Conservation (phyloP, 169 alveolate genomes). For the Perkinsus olseni region DNA sequence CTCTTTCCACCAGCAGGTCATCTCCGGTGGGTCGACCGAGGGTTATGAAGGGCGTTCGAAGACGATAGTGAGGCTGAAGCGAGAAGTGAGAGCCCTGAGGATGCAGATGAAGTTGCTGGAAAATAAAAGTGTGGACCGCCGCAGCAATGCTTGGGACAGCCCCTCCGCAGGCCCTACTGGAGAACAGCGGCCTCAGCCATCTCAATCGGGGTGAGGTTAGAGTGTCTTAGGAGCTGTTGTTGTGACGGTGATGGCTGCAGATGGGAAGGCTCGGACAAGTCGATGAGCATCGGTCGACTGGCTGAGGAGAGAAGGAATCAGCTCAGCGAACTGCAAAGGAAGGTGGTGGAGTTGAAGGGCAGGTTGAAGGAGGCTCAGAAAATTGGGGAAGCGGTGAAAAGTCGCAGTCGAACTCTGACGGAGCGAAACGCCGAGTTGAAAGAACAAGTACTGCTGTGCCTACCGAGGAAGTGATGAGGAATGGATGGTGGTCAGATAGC, state of each 20-base stretch:
- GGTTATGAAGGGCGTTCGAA: background rate
- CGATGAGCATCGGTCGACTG: background rate
- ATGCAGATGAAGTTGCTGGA: background rate
- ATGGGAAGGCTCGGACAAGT: background rate
- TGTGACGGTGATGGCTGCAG: background rate
- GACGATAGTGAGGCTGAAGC: background rate
- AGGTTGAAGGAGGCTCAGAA: background rate
- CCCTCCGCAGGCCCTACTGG: background rate
- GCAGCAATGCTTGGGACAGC: background rate
- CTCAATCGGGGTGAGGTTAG: no score
- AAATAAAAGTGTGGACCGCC: background rate
- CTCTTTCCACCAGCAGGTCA: background rate
- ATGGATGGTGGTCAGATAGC: background rate
- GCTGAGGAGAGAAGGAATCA: background rate
- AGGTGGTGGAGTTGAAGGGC: background rate
- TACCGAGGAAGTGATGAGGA: background rate
- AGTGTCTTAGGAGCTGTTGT: background rate
- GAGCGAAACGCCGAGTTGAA: background rate
- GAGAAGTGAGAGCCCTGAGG: background rate
- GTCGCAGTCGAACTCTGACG: background rate
- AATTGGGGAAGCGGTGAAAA: background rate
- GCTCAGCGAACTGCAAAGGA: background rate
- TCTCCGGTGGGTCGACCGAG: background rate
- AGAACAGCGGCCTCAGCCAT: background rate
- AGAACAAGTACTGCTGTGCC: background rate